A percentile compares a stretch with the other conserved stretches of the same genome.
These are phyloP conservation scores for Glycine soja DNA, from an alignment of 306 rosid species.

Conservation along the genomic window DNA sequence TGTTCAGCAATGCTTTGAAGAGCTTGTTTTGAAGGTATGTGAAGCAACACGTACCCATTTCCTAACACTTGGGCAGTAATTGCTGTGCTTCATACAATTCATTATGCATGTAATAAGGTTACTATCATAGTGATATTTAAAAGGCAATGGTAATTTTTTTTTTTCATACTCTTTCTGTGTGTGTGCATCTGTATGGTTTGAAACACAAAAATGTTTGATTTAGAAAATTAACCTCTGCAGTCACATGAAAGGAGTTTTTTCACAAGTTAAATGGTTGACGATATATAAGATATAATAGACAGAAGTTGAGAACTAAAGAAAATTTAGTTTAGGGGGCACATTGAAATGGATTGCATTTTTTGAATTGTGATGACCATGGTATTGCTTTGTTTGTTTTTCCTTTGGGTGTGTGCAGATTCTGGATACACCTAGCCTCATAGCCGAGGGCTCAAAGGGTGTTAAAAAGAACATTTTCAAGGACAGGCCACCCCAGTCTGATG, in stretches of 20 bases:
- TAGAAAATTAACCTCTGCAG: neutral
- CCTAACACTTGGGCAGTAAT: neutral
- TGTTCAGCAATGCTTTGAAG: slow-evolving; percentile 96
- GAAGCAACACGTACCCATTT: slow-evolving; percentile 27
- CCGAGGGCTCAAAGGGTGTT: slow-evolving; percentile 82
- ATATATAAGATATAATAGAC: too few relatives aligned
- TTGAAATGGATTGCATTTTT: slow-evolving; percentile 1
- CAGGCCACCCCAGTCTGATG: slow-evolving; percentile 59
- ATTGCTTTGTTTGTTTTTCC: slow-evolving; percentile 20
- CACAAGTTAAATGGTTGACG: neutral
- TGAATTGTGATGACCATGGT: slow-evolving; percentile 27
- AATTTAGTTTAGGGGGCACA: neutral
- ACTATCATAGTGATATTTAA: neutral
- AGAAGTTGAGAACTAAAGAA: neutral
- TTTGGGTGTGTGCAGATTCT: slow-evolving; percentile 66
- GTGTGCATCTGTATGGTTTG: neutral
- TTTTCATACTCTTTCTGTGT: neutral
- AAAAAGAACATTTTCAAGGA: slow-evolving; percentile 88
- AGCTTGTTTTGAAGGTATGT: slow-evolving; percentile 91
- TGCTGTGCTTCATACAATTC: neutral
- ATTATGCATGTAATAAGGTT: neutral
- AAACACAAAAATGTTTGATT: neutral
- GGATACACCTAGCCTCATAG: slow-evolving; percentile 94
- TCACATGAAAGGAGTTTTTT: neutral
- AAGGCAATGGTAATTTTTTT: neutral